phyloP scores from a whole-genome alignment of 225 moss, liverwort and hornwort species.

The Anthoceros angustus region DNA sequence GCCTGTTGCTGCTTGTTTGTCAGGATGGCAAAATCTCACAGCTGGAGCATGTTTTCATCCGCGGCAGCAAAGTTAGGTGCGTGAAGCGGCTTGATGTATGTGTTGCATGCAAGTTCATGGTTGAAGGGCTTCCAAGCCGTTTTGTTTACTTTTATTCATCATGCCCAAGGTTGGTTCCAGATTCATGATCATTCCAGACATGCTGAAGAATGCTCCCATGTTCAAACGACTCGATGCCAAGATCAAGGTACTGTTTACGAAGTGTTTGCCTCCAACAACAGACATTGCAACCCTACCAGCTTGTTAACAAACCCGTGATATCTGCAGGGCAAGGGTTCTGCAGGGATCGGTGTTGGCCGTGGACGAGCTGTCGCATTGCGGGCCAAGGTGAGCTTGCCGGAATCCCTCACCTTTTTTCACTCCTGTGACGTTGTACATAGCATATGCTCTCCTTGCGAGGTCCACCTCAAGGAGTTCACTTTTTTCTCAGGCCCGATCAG shows the following conservation, averaged over 20 bases:
- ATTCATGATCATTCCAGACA: constrained; percentile 62
- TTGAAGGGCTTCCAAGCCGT: not conserved
- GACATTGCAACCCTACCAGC: not conserved
- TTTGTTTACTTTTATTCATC: not conserved
- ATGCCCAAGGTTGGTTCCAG: constrained; percentile 14
- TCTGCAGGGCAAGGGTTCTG: constrained; percentile 37
- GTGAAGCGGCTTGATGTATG: not conserved
- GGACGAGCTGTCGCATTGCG: constrained; percentile 39
- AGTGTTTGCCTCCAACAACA: not conserved
- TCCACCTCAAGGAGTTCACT: not conserved
- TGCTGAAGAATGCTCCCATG: constrained; percentile 60
- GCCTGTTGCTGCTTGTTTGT: not conserved
- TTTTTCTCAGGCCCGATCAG: constrained; percentile 34
- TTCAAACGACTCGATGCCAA: constrained; percentile 52
- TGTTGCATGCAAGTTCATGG: not conserved
- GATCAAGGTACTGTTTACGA: constrained; percentile 29
- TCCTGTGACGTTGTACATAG: not conserved
- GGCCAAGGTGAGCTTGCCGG: constrained; percentile 22
- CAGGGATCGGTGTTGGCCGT: constrained; percentile 43
- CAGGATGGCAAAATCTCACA: constrained; percentile 29
- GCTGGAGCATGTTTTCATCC: constrained; percentile 53
- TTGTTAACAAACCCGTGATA: not conserved
- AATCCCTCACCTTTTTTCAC: not conserved
- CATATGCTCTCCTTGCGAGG: not conserved
- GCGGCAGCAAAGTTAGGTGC: constrained; percentile 71